A percentile compares a stretch with the other conserved stretches of the same genome.
Evolutionary conservation across 1,139 yeast genomes (phyloP).

Genomic region (Zygosaccharomyces pseudobailii): DNA sequence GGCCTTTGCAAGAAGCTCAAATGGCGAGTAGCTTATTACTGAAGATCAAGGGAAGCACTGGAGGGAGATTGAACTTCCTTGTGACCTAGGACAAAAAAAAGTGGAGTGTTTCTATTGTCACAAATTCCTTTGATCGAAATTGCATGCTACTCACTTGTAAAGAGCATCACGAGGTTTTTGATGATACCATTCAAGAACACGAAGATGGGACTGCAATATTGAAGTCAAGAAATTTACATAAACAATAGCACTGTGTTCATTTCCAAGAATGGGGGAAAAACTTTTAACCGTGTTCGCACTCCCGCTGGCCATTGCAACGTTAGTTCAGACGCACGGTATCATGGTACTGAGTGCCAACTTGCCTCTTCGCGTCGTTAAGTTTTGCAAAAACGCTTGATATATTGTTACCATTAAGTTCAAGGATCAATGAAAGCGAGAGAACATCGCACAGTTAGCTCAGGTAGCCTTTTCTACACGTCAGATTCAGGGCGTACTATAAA

Average conservation of each 20-base stretch:
- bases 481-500: constrained; percentile 18
- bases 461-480: constrained; percentile 6
- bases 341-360: constrained; percentile 1
- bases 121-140: constrained; percentile 14
- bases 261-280: constrained; percentile 21
- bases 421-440: constrained; percentile 8
- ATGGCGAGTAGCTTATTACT: constrained; percentile 18
- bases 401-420: background rate
- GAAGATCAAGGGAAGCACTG: constrained; percentile 27
- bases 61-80: constrained; percentile 9
- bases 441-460: background rate
- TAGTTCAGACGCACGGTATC: background rate
- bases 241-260: constrained; percentile 1
- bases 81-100: background rate
- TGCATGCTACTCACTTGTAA: constrained; percentile 11
- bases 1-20: constrained; percentile 17
- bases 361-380: constrained; percentile 10
- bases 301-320: background rate
- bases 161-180: background rate
- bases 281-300: constrained; percentile 13
- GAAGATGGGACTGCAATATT: background rate
- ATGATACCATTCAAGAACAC: background rate
- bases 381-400: constrained; percentile 11
- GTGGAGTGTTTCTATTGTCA: background rate
- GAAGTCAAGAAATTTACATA: background rate